Percentiles rank a stretch among this genome's conserved stretches.
These are phyloP conservation scores for Kazachstania psychrophila DNA, from an alignment of 805 yeast species.

Conservation along the genomic window DNA sequence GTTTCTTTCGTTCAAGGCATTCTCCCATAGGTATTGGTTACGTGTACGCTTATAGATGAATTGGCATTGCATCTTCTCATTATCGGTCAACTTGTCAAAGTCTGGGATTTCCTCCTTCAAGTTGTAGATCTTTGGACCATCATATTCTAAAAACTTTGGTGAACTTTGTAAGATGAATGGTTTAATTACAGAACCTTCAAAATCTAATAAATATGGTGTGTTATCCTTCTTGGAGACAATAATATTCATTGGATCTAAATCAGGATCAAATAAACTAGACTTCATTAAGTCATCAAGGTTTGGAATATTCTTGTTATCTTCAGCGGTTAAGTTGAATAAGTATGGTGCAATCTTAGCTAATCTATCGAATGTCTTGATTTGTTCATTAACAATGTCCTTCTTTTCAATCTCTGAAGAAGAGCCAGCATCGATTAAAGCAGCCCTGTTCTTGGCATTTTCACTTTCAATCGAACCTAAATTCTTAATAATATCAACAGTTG, in stretches of 20 bases:
- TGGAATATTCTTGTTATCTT: conserved; percentile 44
- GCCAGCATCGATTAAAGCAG: conserved; percentile 28
- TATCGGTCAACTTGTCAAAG: conserved; percentile 55
- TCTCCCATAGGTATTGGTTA: conserved; percentile 85
- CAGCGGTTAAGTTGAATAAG: conserved; percentile 43
- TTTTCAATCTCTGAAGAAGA: conserved; percentile 14
- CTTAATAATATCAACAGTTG: conserved; percentile 54
- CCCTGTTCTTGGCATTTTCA: conserved; percentile 46
- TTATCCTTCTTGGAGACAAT: conserved; percentile 37
- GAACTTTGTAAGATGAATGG: conserved; percentile 73
- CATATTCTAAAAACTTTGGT: conserved; percentile 78
- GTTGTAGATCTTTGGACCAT: conserved; percentile 79
- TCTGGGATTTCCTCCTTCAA: conserved; percentile 66
- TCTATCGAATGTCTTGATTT: conserved; percentile 53
- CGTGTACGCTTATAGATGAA: conserved; percentile 85
- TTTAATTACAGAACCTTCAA: conserved; percentile 70
- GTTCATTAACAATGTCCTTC: conserved; percentile 39
- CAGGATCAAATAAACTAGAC: conserved; percentile 72
- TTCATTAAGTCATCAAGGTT: conserved; percentile 52
- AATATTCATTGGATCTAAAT: conserved; percentile 85
- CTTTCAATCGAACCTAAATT: conserved; percentile 60
- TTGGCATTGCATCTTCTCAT: conserved; percentile 70
- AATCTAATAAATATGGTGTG: conserved; percentile 56
- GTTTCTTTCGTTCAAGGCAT: conserved; percentile 52
- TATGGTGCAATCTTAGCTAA: conserved; percentile 46